Evolutionary conservation across 257 asterid species (phyloP).

Genomic region (Jasminum sambac): DNA sequence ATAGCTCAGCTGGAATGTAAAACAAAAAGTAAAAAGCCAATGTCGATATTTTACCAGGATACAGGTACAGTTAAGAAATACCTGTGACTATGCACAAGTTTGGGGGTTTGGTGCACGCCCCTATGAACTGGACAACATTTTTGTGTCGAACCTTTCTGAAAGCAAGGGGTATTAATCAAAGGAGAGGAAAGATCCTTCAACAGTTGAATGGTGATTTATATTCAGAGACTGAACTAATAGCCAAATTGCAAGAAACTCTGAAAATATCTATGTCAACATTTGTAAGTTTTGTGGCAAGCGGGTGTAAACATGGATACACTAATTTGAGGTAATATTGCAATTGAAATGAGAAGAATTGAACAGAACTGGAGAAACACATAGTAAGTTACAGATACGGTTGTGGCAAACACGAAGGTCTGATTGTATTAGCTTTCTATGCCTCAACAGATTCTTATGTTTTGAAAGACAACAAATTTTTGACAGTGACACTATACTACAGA

Average conservation of each 20-base stretch:
- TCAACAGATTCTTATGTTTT: not conserved
- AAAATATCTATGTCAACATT: not conserved
- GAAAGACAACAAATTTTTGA: not conserved
- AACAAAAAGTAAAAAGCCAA: not conserved
- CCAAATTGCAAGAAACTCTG: not conserved
- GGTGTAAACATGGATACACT: not conserved
- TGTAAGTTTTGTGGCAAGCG: not conserved
- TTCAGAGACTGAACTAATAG: not conserved
- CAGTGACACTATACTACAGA: not conserved
- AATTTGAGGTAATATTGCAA: not conserved
- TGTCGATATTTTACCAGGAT: slow-evolving; percentile 14
- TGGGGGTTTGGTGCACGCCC: slow-evolving; percentile 95
- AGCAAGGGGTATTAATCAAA: slow-evolving; percentile 26
- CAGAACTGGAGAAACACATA: not conserved
- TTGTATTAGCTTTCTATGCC: not conserved
- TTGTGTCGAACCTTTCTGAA: slow-evolving; percentile 98
- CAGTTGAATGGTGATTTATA: not conserved
- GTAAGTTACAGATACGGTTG: not conserved
- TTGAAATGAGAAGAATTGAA: not conserved
- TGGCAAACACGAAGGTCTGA: not conserved
- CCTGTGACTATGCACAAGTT: slow-evolving; percentile 97
- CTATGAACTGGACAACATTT: slow-evolving; percentile 95
- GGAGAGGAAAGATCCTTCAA: not conserved
- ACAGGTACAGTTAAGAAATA: slow-evolving; percentile 23
- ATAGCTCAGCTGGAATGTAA: slow-evolving; percentile 16